phyloP scores from a whole-genome alignment of 2,329 filamentous ascomycete genomes.

The Sarocladium brachiariae region DNA sequence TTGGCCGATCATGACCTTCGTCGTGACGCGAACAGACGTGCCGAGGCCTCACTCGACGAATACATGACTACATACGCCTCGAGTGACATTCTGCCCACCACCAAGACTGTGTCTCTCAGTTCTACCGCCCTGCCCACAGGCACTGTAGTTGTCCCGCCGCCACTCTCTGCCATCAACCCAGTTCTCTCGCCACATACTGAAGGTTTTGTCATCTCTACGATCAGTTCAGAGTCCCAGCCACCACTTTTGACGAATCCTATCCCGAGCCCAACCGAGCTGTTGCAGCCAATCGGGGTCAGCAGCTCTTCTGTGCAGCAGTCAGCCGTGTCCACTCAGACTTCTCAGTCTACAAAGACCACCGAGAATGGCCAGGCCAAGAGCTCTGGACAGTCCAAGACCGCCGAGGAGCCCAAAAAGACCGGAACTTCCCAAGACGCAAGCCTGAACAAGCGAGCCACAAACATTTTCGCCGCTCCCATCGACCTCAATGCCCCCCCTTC shows the following conservation, averaged over 20 bases:
- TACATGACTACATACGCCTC: slow-evolving; percentile 19
- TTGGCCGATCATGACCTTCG: background rate
- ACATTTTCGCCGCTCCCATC: slow-evolving; percentile 53
- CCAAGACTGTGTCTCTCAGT: slow-evolving; percentile 19
- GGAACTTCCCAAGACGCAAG: background rate
- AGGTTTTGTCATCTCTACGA: slow-evolving; percentile 21
- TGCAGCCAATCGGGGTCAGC: slow-evolving; percentile 17
- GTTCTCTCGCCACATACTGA: slow-evolving; percentile 24
- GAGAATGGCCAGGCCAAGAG: too few relatives aligned
- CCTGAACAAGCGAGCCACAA: slow-evolving; percentile 15
- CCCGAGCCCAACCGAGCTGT: slow-evolving; percentile 28
- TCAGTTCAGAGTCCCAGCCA: slow-evolving; percentile 14
- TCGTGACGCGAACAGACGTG: background rate
- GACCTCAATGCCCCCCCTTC: slow-evolving; percentile 43
- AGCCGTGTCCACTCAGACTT: background rate
- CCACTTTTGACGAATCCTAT: slow-evolving; percentile 26
- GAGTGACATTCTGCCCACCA: slow-evolving; percentile 21
- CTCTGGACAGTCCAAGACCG: too few relatives aligned
- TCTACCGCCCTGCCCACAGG: slow-evolving; percentile 20
- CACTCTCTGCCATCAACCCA: slow-evolving; percentile 17
- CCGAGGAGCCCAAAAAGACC: background rate
- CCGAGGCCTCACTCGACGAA: slow-evolving; percentile 10
- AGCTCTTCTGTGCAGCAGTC: background rate
- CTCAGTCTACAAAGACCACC: background rate
- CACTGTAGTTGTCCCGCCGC: slow-evolving; percentile 21